A percentile compares a stretch with the other conserved stretches of the same genome.
Conservation (phyloP, 2,329 filamentous ascomycete genomes). For the Chrysoporthe austroafricana region DNA sequence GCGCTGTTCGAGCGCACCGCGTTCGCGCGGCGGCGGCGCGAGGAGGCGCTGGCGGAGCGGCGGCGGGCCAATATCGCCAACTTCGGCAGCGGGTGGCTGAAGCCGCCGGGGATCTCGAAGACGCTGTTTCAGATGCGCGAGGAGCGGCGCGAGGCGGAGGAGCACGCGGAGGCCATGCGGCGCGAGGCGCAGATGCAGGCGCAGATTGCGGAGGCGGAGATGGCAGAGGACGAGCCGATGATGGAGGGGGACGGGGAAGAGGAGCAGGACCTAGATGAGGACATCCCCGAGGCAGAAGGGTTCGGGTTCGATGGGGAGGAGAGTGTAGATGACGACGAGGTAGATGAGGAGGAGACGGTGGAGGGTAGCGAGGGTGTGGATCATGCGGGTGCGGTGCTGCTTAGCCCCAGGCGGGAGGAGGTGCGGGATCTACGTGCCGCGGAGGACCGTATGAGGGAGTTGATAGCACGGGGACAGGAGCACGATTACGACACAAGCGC, state of each 20-base stretch:
- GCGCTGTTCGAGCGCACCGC: slow-evolving; percentile 56
- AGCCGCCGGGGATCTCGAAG: slow-evolving; percentile 84
- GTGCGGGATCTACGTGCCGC: slow-evolving; percentile 58
- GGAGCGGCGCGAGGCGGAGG: slow-evolving; percentile 85
- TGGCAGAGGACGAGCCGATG: slow-evolving; percentile 46
- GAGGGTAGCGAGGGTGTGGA: slow-evolving; percentile 43
- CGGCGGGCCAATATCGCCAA: slow-evolving; percentile 82
- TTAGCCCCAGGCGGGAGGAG: slow-evolving; percentile 41
- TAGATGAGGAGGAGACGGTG: slow-evolving; percentile 47
- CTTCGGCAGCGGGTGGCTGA: slow-evolving; percentile 89
- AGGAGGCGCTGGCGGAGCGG: slow-evolving; percentile 76
- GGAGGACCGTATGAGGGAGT: slow-evolving; percentile 66
- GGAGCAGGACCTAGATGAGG: slow-evolving; percentile 69
- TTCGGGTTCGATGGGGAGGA: slow-evolving; percentile 54
- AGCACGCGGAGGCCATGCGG: slow-evolving; percentile 76
- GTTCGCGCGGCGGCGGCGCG: slow-evolving; percentile 71
- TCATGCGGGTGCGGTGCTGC: slow-evolving; percentile 36
- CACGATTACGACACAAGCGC: slow-evolving; percentile 52
- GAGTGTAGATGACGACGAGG: slow-evolving; percentile 45
- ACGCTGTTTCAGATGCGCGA: slow-evolving; percentile 89
- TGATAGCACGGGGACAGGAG: slow-evolving; percentile 56
- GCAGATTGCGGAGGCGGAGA: slow-evolving; percentile 74
- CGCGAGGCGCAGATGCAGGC: slow-evolving; percentile 71
- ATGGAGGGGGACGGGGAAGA: slow-evolving; percentile 48
- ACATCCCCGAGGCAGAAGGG: slow-evolving; percentile 70